Evolutionary conservation across 2,329 filamentous ascomycete genomes (phyloP).

Genomic region (Cytospora paraplurivora): DNA sequence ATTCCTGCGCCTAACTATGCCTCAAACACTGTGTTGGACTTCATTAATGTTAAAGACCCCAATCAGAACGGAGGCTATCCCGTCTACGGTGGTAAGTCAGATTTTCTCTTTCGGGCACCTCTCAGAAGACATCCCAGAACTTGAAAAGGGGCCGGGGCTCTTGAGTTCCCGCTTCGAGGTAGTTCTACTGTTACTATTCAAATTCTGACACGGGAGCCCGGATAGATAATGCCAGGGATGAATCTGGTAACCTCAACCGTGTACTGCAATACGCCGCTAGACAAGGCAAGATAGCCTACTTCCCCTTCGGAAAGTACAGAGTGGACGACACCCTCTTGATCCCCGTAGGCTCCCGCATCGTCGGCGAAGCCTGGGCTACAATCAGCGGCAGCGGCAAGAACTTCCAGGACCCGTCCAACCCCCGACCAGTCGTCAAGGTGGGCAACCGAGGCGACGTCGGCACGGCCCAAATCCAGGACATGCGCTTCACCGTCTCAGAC

Average conservation of each 20-base stretch:
- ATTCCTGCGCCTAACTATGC: constrained; percentile 45
- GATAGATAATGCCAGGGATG: constrained; percentile 42
- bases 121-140: too few relatives aligned
- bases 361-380: constrained; percentile 55
- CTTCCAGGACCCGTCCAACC: constrained; percentile 54
- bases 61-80: constrained; percentile 41
- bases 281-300: constrained; percentile 51
- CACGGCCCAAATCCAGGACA: constrained; percentile 64
- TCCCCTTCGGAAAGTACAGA: constrained; percentile 58
- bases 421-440: constrained; percentile 59
- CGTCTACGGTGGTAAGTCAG: constrained; percentile 36
- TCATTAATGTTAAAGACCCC: constrained; percentile 47
- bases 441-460: constrained; percentile 61
- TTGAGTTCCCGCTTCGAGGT: too few relatives aligned
- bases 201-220: neutral
- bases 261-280: constrained; percentile 42
- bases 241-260: constrained; percentile 42
- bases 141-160: too few relatives aligned
- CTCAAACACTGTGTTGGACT: constrained; percentile 37
- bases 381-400: constrained; percentile 54
- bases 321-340: constrained; percentile 54
- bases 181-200: neutral
- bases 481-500: constrained; percentile 64
- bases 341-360: constrained; percentile 51
- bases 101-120: neutral